These are phyloP conservation scores for Neurospora pannonica DNA, from an alignment of 495 filamentous ascomycete genomes.

Conservation along the genomic window DNA sequence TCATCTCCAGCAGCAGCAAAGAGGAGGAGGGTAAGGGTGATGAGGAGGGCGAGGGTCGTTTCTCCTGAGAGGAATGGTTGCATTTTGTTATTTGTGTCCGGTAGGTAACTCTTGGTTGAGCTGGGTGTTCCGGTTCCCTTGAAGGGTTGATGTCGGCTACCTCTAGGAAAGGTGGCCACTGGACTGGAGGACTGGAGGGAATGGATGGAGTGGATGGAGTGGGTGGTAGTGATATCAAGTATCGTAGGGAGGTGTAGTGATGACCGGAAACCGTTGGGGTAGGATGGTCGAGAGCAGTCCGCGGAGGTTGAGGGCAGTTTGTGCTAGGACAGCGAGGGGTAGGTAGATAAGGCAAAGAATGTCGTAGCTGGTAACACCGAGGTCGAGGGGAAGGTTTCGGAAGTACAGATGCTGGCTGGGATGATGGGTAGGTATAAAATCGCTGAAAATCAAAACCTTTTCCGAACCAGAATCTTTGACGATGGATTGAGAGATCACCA, in stretches of 20 bases:
- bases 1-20: background rate
- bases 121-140: no score
- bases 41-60: conserved; percentile 1
- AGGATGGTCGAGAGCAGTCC: no score
- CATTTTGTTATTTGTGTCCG: no score
- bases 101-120: no score
- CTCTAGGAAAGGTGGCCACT: no score
- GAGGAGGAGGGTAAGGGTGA: background rate
- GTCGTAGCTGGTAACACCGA: background rate
- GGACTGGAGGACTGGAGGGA: no score
- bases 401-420: background rate
- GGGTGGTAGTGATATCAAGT: background rate
- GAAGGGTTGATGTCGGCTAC: no score
- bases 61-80: conserved; percentile 8
- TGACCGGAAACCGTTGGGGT: no score
- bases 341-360: background rate
- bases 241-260: background rate
- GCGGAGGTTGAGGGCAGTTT: background rate
- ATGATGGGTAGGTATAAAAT: background rate
- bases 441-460: background rate
- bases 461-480: background rate
- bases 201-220: no score
- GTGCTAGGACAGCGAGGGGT: background rate
- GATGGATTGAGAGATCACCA: background rate
- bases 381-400: background rate